phyloP scores from a whole-genome alignment of 148 eudicot species.

The Camellia sinensis region DNA sequence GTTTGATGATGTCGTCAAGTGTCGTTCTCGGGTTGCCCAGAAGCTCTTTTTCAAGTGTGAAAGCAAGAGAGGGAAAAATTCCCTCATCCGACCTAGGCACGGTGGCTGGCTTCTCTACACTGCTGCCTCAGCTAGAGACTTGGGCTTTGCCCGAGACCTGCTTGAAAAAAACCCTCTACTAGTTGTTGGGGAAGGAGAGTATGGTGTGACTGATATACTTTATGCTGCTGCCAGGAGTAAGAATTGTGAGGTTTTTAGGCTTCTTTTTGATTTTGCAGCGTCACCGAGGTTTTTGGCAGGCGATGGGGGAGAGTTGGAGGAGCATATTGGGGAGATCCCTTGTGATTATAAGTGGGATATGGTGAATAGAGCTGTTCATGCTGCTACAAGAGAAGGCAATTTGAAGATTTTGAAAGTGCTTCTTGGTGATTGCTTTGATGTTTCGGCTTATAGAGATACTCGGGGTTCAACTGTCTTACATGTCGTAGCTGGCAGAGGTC shows the following conservation, averaged over 20 bases:
- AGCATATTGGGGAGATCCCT: conserved; percentile 44
- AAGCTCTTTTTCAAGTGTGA: conserved; percentile 53
- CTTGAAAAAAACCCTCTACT: conserved; percentile 57
- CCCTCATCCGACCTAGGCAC: conserved; percentile 57
- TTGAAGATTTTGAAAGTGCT: conserved; percentile 58
- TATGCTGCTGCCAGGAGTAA: conserved; percentile 84
- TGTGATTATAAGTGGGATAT: conserved; percentile 60
- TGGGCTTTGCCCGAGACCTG: conserved; percentile 48
- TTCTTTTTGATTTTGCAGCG: conserved; percentile 50
- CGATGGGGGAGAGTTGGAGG: conserved; percentile 33
- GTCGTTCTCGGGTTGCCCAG: conserved; percentile 58
- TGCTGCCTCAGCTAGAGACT: conserved; percentile 79
- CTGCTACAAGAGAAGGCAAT: conserved; percentile 85
- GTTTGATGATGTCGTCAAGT: conserved; percentile 55
- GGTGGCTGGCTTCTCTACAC: conserved; percentile 94
- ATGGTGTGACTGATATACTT: conserved; percentile 70
- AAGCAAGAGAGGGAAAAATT: conserved; percentile 35
- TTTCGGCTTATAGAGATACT: conserved; percentile 56
- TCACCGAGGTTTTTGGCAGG: conserved; percentile 55
- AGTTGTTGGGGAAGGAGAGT: conserved; percentile 87
- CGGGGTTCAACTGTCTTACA: conserved; percentile 63
- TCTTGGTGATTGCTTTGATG: conserved; percentile 49
- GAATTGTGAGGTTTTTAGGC: conserved; percentile 60
- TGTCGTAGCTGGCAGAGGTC: conserved; percentile 77
- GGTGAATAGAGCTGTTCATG: conserved; percentile 72